Base-by-base conservation (phyloP, 2,329 filamentous ascomycete genomes). In the Trichothecium sympodiale region DNA sequence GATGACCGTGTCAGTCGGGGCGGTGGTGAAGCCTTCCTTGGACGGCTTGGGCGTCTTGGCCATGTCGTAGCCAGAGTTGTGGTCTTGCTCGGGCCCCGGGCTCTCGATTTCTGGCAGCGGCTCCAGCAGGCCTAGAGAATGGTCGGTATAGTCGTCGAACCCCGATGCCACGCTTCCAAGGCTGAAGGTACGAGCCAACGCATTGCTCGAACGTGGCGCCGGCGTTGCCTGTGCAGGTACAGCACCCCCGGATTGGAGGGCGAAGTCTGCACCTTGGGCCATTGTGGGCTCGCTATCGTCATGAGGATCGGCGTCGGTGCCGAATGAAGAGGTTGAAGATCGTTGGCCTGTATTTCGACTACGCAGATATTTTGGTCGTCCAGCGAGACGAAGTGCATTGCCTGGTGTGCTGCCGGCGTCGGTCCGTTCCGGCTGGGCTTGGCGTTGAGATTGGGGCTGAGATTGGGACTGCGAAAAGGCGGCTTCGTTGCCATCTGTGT, bases 1-100 rank as follows among this genome's bases (percentile, higher is more conserved):
- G 49, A 95, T 83, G 34, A 87, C 79, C 3, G 87, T 95, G 52
- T 95, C 88, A 2, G 86, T 91, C 3, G 84, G 84, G 6, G 80
- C 74, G 15, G 71, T 64, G 25, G 49, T 53, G 29, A 75, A 59
- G 34, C 71, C 62, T 44, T 71, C 62, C 50, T 67, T 65, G 29
- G 56, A 54, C 40, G 77, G 64, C 54, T 73, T 80, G 1, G 89
- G 89, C 3, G 88, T 95, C 43, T 71, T 72, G 6, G 85, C 71
- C 34, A 55, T 52, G 47, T 63, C 63, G 20, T 25, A 25, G 10
- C 10, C 20, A 10, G 20, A 6, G 4, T 61, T 59, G 29, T 67
- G 55, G 33, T 54, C 47, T 38, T 57, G 48, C 9, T 42, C 43
- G 25, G 53, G 51, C 33, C 53, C 49, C 4, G 59, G 58, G 47